Evolutionary conservation across 495 filamentous ascomycete species (phyloP), one percentile per base, ranked within the genome.

Genomic region (Aspergillus saccharolyticus): DNA sequence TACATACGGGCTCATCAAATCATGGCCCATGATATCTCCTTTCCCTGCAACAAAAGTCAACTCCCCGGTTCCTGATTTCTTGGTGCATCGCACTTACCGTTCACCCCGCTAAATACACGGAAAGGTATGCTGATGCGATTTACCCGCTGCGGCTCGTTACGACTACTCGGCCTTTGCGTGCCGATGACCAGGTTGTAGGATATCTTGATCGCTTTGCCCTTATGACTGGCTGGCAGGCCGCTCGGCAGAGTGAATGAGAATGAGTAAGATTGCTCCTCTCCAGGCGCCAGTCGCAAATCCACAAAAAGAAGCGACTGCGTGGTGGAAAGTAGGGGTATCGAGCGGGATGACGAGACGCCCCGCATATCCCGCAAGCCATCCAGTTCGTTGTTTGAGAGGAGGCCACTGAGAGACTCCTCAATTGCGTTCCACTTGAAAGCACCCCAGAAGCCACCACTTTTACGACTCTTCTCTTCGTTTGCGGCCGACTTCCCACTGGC

Each of bases 241-340:
- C 82, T 85, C 2, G 94, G 94, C 47, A 98, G 72, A 44, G 83
- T 84, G 69, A 97, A 96, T 10, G 85, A 78, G 66, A 96, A 98
- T 16, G 83, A 85, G 66, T 88, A 97, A 51, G 86, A 86, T 67
- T 84, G 87, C 69, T 90, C 96, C 69, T 98, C 91, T 3, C 94
- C 94, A 0, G 95, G 92, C 16, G 80, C 85, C 17, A 98, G 78
- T 63, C 86, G 83, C 30, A 97, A 79, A 66, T 98, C 91, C 42
- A 98, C 93, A 65, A 98, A 98, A 16, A 98, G 78, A 58, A 98
- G 90, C 6, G 91, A 96, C 70, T 97, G 94, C n/a, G 93, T 90
- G 8, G 94, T 97, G 20, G 91, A 95, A 18, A 98, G 71, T 42
- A 98, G 77, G 3, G 94, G 94, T 42, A 98, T 86, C 18, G 87